Evolutionary conservation across 2,329 filamentous ascomycete species (phyloP).

Genomic region (Sporothrix sp.): DNA sequence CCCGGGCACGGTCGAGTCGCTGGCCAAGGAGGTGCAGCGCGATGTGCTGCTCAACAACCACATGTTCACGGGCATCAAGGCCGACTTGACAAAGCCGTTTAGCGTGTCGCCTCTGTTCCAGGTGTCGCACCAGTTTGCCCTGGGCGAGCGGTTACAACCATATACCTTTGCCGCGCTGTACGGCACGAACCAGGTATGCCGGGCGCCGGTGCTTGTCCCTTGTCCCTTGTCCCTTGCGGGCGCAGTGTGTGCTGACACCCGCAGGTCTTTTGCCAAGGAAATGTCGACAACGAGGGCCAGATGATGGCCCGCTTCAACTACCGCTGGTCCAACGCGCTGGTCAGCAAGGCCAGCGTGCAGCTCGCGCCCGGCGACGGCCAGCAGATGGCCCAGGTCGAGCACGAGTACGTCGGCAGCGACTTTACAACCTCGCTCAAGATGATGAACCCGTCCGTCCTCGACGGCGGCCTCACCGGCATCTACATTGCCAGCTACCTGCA

Average conservation of each 20-base stretch:
- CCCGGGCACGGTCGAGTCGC: slow-evolving; percentile 83
- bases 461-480: slow-evolving; percentile 89
- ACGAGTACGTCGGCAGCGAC: slow-evolving; percentile 88
- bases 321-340: slow-evolving; percentile 65
- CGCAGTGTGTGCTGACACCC: neutral
- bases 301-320: slow-evolving; percentile 88
- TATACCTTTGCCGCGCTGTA: slow-evolving; percentile 94
- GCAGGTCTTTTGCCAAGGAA: slow-evolving; percentile 91
- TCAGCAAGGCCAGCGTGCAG: slow-evolving; percentile 82
- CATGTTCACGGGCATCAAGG: slow-evolving; percentile 92
- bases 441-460: slow-evolving; percentile 87
- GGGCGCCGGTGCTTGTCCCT: neutral
- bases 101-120: slow-evolving; percentile 91
- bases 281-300: slow-evolving; percentile 83
- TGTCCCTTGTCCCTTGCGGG: neutral
- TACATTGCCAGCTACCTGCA: slow-evolving; percentile 94
- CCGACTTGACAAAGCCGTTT: slow-evolving; percentile 94
- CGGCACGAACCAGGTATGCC: slow-evolving; percentile 73
- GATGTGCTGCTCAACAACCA: slow-evolving; percentile 94
- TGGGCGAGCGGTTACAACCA: slow-evolving; percentile 86
- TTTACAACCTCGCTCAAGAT: slow-evolving; percentile 90
- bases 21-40: slow-evolving; percentile 80
- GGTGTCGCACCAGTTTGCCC: slow-evolving; percentile 91
- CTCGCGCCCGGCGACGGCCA: slow-evolving; percentile 67
- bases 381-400: slow-evolving; percentile 87